Percentiles rank a stretch among this genome's conserved stretches.
Evolutionary conservation across 257 asterid genomes (phyloP).

Genomic region (Lycium barbarum): DNA sequence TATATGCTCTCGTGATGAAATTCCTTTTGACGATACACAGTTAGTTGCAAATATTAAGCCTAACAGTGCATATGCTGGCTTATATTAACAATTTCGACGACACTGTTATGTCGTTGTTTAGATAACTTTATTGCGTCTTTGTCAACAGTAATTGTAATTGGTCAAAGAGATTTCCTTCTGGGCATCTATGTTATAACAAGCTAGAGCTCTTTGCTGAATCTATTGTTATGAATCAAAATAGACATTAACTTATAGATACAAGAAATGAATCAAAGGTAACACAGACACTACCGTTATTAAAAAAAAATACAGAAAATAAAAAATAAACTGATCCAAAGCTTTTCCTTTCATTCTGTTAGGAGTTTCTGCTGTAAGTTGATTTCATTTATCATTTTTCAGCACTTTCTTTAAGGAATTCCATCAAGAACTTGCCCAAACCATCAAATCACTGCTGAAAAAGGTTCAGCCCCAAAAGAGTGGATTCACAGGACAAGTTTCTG

Average conservation of each 20-base stretch:
- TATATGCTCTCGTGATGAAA: neutral
- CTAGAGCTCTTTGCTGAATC: neutral
- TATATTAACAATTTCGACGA: neutral
- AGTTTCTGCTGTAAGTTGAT: conserved; percentile 25
- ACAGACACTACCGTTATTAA: neutral
- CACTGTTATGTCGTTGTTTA: neutral
- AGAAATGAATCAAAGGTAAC: neutral
- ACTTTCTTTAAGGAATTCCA: conserved; percentile 90
- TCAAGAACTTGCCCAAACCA: conserved; percentile 71
- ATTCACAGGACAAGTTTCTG: conserved; percentile 80
- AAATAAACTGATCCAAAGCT: neutral
- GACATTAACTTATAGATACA: neutral
- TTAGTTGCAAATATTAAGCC: neutral
- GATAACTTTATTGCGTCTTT: neutral
- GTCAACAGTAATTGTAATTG: neutral
- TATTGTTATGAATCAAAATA: neutral
- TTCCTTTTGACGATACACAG: neutral
- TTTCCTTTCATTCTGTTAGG: neutral
- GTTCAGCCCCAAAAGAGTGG: conserved; percentile 86
- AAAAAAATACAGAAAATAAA: neutral
- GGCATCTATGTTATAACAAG: neutral
- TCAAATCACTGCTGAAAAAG: conserved; percentile 67
- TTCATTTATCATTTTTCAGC: conserved; percentile 57
- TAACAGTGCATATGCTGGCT: neutral
- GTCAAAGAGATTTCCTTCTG: neutral